Conservation (phyloP, 257 asterid genomes). For the Fraxinus americana region DNA sequence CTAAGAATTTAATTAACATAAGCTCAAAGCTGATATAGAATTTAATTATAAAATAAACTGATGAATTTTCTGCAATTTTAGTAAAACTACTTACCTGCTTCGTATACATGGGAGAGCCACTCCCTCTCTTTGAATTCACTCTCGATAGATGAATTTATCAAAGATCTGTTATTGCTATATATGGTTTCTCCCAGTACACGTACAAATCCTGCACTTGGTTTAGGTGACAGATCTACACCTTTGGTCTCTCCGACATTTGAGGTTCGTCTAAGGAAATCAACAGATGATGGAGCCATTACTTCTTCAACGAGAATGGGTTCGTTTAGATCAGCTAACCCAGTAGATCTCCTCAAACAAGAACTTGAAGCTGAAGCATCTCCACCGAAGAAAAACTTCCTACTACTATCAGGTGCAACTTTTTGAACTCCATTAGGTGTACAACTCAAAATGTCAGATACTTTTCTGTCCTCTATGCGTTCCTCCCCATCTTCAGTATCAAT, state of each 20-base stretch:
- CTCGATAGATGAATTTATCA: slow-evolving; percentile 37
- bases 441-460: slow-evolving; percentile 35
- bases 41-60: background rate
- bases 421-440: slow-evolving; percentile 38
- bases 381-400: slow-evolving; percentile 29
- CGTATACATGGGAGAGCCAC: slow-evolving; percentile 47
- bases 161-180: slow-evolving; percentile 29
- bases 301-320: slow-evolving; percentile 74
- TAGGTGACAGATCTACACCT: slow-evolving; percentile 40
- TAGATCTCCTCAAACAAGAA: slow-evolving; percentile 42
- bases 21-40: too few species aligned
- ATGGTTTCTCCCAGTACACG: slow-evolving; percentile 37
- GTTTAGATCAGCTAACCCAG: slow-evolving; percentile 75
- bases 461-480: slow-evolving; percentile 36
- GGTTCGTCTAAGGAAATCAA: slow-evolving; percentile 46
- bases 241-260: slow-evolving; percentile 43
- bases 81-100: slow-evolving; percentile 49
- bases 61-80: background rate
- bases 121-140: slow-evolving; percentile 51
- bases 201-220: slow-evolving; percentile 38
- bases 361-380: slow-evolving; percentile 47
- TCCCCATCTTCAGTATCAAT: slow-evolving; percentile 64
- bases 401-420: slow-evolving; percentile 32
- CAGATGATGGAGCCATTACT: slow-evolving; percentile 36
- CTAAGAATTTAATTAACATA: too few species aligned